A percentile compares a stretch with the other conserved stretches of the same genome.
phyloP scores from a whole-genome alignment of 352 stramenopile species.

The Globisporangium irregulare region DNA sequence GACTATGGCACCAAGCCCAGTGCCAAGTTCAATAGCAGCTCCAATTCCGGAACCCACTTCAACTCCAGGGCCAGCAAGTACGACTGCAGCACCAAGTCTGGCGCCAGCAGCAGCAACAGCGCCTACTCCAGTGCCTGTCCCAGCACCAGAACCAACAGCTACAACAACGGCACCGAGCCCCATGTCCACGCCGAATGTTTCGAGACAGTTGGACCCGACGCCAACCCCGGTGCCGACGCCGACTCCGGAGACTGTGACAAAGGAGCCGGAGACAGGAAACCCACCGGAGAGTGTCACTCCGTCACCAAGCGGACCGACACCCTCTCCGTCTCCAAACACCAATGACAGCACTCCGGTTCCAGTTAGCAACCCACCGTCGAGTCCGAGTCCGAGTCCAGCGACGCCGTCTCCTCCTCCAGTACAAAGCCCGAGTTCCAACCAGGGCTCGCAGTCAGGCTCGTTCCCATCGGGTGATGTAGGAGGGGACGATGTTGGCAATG shows the following conservation, averaged over 20 bases:
- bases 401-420: neutral
- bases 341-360: neutral
- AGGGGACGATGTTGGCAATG: neutral
- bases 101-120: neutral
- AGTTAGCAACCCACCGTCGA: neutral
- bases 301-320: neutral
- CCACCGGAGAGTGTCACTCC: neutral
- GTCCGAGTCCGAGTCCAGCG: neutral
- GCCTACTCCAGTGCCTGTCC: neutral
- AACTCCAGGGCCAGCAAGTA: neutral
- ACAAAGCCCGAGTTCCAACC: constrained; percentile 5
- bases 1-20: neutral
- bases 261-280: neutral
- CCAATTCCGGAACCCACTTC: no score
- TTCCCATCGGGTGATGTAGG: constrained; percentile 1
- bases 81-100: neutral
- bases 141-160: neutral
- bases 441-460: constrained; percentile 13
- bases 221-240: neutral
- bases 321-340: neutral
- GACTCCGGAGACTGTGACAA: neutral
- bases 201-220: neutral
- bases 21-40: no score
- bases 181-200: neutral
- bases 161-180: neutral